Evolutionary conservation across 441 rosid species (phyloP), one percentile per base, ranked within the genome.

Genomic region (Viola pubescens): DNA sequence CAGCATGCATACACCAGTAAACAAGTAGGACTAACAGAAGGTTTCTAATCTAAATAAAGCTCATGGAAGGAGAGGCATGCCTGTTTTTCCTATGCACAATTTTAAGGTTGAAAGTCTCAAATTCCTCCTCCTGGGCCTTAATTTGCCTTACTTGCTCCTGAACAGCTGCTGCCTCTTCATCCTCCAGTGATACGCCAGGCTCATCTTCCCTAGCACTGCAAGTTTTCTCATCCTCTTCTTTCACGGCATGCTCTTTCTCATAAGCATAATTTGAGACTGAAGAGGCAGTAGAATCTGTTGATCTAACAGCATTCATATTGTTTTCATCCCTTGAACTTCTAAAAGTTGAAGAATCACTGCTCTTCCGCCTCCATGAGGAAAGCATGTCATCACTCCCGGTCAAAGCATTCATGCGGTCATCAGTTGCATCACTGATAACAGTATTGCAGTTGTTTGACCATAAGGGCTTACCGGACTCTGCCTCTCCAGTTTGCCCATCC

Each of bases 91-190:
- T 79, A 56, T 94, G 97, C 68, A 94, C 96, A 63, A 94, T 83
- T 82, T 88, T 88, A 48, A 94, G 95, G 76, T 86, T 78, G 79
- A 90, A 94, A 45, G 99, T 90, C 73, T 94, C 99, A 73, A 90
- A 94, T 76, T 94, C 99, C 65, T 88, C 97, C 65, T 94, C 99
- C 62, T 94, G 96, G 52, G 84, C 86, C 78, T 84, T 88, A 70
- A 94, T 94, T 71, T 94, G 97, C 81, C 89, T 83, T 39, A 87
- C 83, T 87, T 94, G 99, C 78, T 90, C 99, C 73, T 90, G 94
- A 43, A 94, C 96, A 54, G 91, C 99, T 67, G 83, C 87, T 42
- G 82, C 94, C 75, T 94, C 99, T 67, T 94, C 97, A 77, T 94
- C 99, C 68, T 86, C 99, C 45, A 85, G 71, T 47, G 79, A 72